Evolutionary conservation across 2,329 filamentous ascomycete species (phyloP).

Genomic region (Ophiostoma triangulosporum): DNA sequence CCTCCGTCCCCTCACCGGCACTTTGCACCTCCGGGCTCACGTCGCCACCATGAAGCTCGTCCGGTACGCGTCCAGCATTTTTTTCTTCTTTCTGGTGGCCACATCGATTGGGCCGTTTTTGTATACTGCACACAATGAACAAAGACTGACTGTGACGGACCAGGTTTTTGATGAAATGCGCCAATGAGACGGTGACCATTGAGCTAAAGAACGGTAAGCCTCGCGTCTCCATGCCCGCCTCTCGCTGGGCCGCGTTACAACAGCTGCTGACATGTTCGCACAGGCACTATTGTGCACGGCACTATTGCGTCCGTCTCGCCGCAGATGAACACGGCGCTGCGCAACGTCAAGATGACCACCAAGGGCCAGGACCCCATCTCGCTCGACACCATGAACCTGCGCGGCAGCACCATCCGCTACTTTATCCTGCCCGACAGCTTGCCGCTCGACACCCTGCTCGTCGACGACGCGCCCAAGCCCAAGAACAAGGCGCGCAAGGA

Average conservation of each 20-base stretch:
- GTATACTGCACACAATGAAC: no score
- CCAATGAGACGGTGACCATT: conserved; percentile 96
- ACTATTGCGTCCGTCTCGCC: conserved; percentile 94
- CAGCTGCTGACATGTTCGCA: no score
- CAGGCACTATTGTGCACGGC: conserved; percentile 93
- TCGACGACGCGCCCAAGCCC: conserved; percentile 93
- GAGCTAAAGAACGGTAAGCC: conserved; percentile 88
- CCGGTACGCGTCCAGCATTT: conserved; percentile 47
- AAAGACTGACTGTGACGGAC: conserved; percentile 10
- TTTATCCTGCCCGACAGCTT: conserved; percentile 93
- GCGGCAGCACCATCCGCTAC: conserved; percentile 91
- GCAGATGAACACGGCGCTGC: conserved; percentile 95
- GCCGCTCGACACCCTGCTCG: conserved; percentile 84
- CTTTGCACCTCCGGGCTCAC: neutral
- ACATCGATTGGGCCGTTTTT: conserved; percentile 11
- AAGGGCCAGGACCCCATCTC: conserved; percentile 76
- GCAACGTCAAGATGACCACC: conserved; percentile 91
- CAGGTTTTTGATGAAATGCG: conserved; percentile 98
- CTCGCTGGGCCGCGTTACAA: no score
- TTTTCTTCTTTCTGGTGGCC: neutral
- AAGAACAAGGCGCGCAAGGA: conserved; percentile 99
- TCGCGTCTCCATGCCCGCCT: neutral
- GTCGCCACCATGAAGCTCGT: conserved; percentile 80
- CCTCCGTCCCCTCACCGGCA: neutral
- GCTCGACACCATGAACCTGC: conserved; percentile 92